These are phyloP conservation scores for Penicillium griseofulvum DNA, from an alignment of 2,329 filamentous ascomycete genomes.

Conservation along the genomic window DNA sequence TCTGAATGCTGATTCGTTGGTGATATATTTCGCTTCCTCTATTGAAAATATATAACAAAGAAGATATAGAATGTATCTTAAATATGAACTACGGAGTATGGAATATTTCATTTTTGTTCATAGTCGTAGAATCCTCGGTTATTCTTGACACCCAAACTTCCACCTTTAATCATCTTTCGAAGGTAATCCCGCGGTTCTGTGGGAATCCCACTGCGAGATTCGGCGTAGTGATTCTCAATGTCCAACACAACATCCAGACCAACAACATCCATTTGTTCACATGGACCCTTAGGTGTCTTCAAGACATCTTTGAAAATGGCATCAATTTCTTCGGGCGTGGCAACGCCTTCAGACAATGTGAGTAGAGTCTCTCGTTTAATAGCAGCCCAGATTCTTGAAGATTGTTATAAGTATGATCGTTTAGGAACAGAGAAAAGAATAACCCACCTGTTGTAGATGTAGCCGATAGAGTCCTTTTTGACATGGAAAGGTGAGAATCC, in stretches of 20 bases:
- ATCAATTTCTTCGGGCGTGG: slow-evolving; percentile 38
- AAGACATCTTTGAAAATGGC: slow-evolving; percentile 38
- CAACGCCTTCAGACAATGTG: slow-evolving; percentile 36
- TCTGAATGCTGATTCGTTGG: slow-evolving; percentile 6
- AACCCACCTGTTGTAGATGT: slow-evolving; percentile 40
- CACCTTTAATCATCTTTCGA: slow-evolving; percentile 30
- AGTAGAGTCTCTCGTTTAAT: slow-evolving; percentile 44
- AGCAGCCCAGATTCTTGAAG: slow-evolving; percentile 41
- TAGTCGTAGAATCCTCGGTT: slow-evolving; percentile 37
- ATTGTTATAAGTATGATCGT: background rate
- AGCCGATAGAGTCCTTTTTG: slow-evolving; percentile 37
- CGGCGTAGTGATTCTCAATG: slow-evolving; percentile 43
- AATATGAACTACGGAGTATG: background rate
- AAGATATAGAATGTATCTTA: background rate
- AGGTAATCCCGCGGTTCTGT: slow-evolving; percentile 33
- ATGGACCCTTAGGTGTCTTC: slow-evolving; percentile 37
- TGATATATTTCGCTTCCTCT: rapidly evolving
- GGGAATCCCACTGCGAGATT: slow-evolving; percentile 30
- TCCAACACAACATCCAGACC: slow-evolving; percentile 42
- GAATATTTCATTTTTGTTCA: background rate
- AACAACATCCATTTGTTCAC: slow-evolving; percentile 43
- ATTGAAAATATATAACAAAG: background rate
- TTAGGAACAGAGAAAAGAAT: background rate
- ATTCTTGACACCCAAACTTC: slow-evolving; percentile 35
- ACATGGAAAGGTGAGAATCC: slow-evolving; percentile 42